Base-by-base conservation (phyloP, 2,329 filamentous ascomycete genomes). In the Magnaporthiopsis poae region DNA sequence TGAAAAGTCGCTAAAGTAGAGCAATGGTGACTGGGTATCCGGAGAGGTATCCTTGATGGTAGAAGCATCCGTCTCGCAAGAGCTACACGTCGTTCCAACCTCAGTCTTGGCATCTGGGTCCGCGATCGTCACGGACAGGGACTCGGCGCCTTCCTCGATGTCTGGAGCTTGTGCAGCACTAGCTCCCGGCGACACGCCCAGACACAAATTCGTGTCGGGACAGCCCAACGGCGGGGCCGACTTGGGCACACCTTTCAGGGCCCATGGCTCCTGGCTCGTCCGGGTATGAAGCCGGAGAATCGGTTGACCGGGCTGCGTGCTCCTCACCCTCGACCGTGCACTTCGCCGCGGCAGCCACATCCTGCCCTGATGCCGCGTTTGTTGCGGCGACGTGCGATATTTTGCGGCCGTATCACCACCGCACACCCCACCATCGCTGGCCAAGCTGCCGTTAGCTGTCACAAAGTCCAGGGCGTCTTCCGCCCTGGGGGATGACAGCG, bases 361-460 rank as follows among this genome's bases (percentile, higher is more conserved):
- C 29, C 29, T 33, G 61, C 61, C 33, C 27, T 15, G 4, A 25
- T 62, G 61, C 33, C 61, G 29, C 33, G 61, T 36, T 25, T 62
- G 33, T 35, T 33, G 33, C 52, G 52, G 56, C 31, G 31, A 39
- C 3, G 36, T 15, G 7, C 52, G 52, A 59, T 33, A 21, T 78
- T 81, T 83, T 79, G 78, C 80, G 81, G 81, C 78, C 81, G 80
- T 80, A 78, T 76, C 78, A 77, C 75, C 74, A 74, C 75, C 76
- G 68, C 69, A 72, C 71, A 75, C 74, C 72, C 75, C 75, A 71
- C 67, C 69, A 60, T 56, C 63, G 15, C 29, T 60, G 61, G 33
- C 29, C 29, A 25, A 56, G 8, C 18, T 9, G 46, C 46, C 21
- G 46, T 56, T 21, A 5, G 46, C 46, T 56, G 21, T 56, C 46